Percentiles rank a stretch among this genome's conserved stretches.
phyloP scores from a whole-genome alignment of 225 moss, liverwort and hornwort species.

The Rhytidiadelphus loreus region DNA sequence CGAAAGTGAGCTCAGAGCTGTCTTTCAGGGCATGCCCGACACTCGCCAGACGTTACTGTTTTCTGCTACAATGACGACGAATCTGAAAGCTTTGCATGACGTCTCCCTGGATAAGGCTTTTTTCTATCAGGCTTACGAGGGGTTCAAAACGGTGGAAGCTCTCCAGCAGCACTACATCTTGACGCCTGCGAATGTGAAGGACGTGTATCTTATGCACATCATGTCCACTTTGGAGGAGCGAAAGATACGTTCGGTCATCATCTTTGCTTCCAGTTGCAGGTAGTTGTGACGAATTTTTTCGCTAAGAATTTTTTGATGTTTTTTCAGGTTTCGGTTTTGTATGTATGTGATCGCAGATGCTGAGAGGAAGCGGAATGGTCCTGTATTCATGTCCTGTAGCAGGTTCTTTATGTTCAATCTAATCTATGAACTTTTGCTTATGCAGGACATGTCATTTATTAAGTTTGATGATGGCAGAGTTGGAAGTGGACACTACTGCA shows the following conservation, averaged over 20 bases:
- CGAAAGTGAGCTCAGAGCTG: constrained; percentile 66
- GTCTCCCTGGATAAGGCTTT: constrained; percentile 63
- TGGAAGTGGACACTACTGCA: constrained; percentile 73
- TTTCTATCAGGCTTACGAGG: constrained; percentile 71
- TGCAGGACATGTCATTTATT: constrained; percentile 87
- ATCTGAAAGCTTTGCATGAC: constrained; percentile 69
- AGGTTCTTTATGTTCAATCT: not conserved
- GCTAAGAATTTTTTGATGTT: not conserved
- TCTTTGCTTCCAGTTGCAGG: constrained; percentile 96
- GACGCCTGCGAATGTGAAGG: constrained; percentile 79
- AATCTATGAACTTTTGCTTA: not conserved
- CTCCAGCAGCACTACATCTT: constrained; percentile 81
- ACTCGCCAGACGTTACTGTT: constrained; percentile 85
- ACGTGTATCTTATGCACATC: constrained; percentile 80
- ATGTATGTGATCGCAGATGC: not conserved
- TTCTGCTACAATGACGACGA: constrained; percentile 97
- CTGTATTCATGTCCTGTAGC: not conserved
- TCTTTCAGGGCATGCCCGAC: constrained; percentile 50
- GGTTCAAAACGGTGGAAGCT: constrained; percentile 71
- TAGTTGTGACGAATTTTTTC: not conserved
- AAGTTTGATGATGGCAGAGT: constrained; percentile 80
- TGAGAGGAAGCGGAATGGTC: not conserved
- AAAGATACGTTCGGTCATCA: constrained; percentile 81
- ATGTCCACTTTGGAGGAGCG: constrained; percentile 63
- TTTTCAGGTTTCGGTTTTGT: not conserved